A percentile compares a stretch with the other conserved stretches of the same genome.
These are phyloP conservation scores for Lepidopterella palustris DNA, from an alignment of 495 filamentous ascomycete species.

Conservation along the genomic window DNA sequence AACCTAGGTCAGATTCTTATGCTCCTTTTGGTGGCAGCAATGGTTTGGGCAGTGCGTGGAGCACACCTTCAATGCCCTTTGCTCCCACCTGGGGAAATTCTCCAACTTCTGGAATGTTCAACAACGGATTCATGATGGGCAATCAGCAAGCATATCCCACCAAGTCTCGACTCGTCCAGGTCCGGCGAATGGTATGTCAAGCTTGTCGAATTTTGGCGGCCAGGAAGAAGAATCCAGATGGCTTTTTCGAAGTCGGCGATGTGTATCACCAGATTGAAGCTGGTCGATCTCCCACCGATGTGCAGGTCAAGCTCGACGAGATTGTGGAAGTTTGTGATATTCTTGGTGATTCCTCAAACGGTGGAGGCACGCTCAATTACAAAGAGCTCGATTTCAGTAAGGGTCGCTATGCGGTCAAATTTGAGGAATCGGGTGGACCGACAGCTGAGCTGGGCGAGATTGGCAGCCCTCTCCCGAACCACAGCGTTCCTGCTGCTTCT, in stretches of 20 bases:
- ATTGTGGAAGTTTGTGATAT: conserved; percentile 89
- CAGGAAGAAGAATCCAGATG: conserved; percentile 36
- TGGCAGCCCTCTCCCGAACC: conserved; percentile 36
- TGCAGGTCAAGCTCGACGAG: conserved; percentile 58
- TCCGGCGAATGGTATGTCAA: conserved; percentile 54
- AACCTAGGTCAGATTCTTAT: conserved; percentile 14
- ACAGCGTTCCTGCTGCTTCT: conserved; percentile 29
- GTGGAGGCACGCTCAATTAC: conserved; percentile 69
- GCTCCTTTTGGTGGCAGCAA: conserved; percentile 23
- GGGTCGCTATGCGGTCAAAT: conserved; percentile 13
- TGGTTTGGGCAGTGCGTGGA: conserved; percentile 27
- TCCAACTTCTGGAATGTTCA: conserved; percentile 26
- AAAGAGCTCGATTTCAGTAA: conserved; percentile 3
- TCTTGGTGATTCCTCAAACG: conserved; percentile 78
- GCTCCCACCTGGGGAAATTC: conserved; percentile 27
- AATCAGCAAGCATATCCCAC: conserved; percentile 38
- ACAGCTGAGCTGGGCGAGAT: conserved; percentile 35
- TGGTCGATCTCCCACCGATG: conserved; percentile 49
- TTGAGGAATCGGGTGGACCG: conserved; percentile 15
- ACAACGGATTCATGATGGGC: conserved; percentile 46
- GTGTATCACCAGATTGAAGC: conserved; percentile 62
- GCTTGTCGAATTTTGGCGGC: conserved; percentile 53
- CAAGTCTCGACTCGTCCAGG: conserved; percentile 48
- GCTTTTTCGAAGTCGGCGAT: conserved; percentile 60
- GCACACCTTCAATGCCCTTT: conserved; percentile 30